phyloP scores from a whole-genome alignment of 768 basidiomycete species.

The Tulasnella sp. region DNA sequence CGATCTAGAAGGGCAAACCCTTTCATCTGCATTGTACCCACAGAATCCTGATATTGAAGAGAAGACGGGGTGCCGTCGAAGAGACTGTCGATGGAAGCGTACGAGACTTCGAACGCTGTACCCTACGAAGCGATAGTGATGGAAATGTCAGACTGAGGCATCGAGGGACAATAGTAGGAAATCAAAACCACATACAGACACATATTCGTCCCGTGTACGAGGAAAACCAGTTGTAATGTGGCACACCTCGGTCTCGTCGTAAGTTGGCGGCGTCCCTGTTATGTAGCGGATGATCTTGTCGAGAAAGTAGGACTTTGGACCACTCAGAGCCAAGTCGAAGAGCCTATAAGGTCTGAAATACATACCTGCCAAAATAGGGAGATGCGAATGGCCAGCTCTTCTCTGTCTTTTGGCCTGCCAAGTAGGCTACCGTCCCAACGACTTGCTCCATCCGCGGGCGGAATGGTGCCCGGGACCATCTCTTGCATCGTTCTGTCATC shows the following conservation, averaged over 20 bases:
- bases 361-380: slow-evolving; percentile 5
- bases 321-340: not conserved
- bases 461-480: not conserved
- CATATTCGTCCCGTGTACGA: slow-evolving; percentile 18
- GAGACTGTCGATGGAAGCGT: slow-evolving; percentile 3
- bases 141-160: not conserved
- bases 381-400: slow-evolving; percentile 6
- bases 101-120: not conserved
- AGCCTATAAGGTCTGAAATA: not conserved
- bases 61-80: not conserved
- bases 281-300: not conserved
- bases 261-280: not conserved
- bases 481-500: not conserved
- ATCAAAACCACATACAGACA: slow-evolving; percentile 12
- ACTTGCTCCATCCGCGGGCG: not conserved
- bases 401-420: not conserved
- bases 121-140: not conserved
- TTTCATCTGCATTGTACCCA: not conserved
- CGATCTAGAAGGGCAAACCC: not conserved
- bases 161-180: not conserved
- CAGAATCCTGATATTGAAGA: not conserved
- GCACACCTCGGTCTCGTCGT: not conserved
- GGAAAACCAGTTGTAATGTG: slow-evolving; percentile 19
- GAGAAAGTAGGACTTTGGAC: not conserved
- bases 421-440: slow-evolving; percentile 10